Percentiles rank a stretch among this genome's conserved stretches.
Evolutionary conservation across 768 basidiomycete genomes (phyloP).

Genomic region (Kwoniella bestiolae): DNA sequence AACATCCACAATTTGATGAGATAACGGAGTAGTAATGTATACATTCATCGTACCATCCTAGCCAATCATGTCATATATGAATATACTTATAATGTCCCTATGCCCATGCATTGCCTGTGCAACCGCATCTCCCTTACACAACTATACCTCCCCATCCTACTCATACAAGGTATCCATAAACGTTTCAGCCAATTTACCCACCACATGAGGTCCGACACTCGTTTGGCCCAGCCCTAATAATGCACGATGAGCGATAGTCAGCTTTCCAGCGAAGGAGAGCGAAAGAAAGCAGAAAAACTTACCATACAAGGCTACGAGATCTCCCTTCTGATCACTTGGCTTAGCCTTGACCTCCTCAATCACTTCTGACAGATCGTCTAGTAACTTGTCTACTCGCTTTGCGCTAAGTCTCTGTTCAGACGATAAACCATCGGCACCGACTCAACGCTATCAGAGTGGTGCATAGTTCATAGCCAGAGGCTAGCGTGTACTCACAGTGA

Average conservation of each 20-base stretch:
- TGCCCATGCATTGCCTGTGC: background rate
- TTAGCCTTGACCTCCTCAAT: constrained; percentile 70
- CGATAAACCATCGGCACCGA: background rate
- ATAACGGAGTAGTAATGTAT: no score
- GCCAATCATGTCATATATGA: background rate
- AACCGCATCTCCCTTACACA: background rate
- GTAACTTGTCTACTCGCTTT: constrained; percentile 71
- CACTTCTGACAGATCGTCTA: constrained; percentile 79
- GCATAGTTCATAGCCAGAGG: no score
- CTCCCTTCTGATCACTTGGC: constrained; percentile 67
- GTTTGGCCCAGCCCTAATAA: constrained; percentile 75
- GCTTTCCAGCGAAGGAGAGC: no score
- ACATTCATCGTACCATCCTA: no score
- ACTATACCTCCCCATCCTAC: background rate
- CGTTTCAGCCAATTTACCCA: constrained; percentile 73
- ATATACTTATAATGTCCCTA: constrained; percentile 1
- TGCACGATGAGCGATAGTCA: no score
- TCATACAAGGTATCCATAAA: constrained; percentile 79
- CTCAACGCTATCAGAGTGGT: no score
- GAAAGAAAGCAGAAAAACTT: constrained; percentile 17
- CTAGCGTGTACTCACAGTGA: constrained; percentile 68
- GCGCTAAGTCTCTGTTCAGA: constrained; percentile 74
- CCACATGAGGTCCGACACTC: constrained; percentile 79
- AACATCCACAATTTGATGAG: no score
- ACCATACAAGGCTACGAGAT: constrained; percentile 93